Percentiles rank a stretch among this genome's conserved stretches.
Conservation (phyloP, 176 grass and related monocot genomes). For the bread wheat (Triticum aestivum) region DNA sequence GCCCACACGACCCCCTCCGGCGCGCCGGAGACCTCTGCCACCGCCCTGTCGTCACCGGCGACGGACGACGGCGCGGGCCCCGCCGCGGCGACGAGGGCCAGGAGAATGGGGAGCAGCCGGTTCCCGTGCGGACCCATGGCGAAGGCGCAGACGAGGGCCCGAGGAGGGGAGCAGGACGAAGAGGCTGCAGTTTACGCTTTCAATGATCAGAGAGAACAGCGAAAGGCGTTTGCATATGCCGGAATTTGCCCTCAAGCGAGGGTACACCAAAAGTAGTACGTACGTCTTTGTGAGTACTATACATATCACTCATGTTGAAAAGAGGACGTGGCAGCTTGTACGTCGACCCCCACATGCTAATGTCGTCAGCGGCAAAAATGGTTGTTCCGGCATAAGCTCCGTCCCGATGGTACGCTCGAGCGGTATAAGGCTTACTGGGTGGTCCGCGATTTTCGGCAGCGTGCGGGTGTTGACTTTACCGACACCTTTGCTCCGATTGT, state of each 20-base stretch:
- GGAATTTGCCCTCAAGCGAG: background rate
- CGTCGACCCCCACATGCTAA: too few species aligned
- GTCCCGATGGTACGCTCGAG: too few species aligned
- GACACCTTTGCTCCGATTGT: too few species aligned
- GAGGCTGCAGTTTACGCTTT: background rate
- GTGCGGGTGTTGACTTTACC: too few species aligned
- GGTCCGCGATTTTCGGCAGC: too few species aligned
- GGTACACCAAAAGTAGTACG: background rate
- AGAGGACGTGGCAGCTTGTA: too few species aligned
- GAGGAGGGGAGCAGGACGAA: background rate
- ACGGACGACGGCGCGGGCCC: background rate
- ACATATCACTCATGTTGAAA: too few species aligned
- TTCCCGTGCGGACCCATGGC: constrained; percentile 29
- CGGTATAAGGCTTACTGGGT: too few species aligned
- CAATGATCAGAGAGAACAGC: background rate
- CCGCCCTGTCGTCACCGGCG: constrained; percentile 20
- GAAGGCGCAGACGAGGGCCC: background rate
- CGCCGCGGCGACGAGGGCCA: constrained; percentile 30
- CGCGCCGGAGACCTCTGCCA: constrained; percentile 57
- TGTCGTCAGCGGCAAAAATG: too few species aligned
- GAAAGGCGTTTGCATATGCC: background rate
- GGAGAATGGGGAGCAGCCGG: constrained; percentile 26
- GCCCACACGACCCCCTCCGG: constrained; percentile 80
- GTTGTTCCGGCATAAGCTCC: too few species aligned
- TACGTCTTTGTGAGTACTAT: background rate